Evolutionary conservation across 1,284 basidiomycete species (phyloP), one percentile per base, ranked within the genome.

Genomic region (Apiotrichum gamsii): DNA sequence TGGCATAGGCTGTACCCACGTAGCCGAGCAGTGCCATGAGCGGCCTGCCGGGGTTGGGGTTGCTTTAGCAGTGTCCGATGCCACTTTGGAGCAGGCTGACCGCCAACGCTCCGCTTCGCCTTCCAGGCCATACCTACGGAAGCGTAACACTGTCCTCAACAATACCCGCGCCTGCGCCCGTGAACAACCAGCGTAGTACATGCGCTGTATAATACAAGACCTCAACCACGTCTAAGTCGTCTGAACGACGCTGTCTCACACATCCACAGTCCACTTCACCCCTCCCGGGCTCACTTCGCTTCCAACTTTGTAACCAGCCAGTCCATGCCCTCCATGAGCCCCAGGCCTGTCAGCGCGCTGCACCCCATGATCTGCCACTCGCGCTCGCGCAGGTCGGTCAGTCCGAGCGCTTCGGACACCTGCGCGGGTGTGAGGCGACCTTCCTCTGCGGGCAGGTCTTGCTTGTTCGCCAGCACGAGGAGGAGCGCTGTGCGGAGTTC

Each of bases 301-400:
- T 44, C 44, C 20, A 72, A 44, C 50, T 72, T 72, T 18, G 56
- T 55, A 4, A 72, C 69, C 25, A 72, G 52, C 69, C 69, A 72
- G 56, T 72, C 69, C 68, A 72, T 69, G 29, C 69, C 69, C 47
- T 71, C 69, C 43, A 71, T 64, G 39, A 71, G 49, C 2, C 69
- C 69, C 16, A 50, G 28, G 8, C 69, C 69, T 0, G 74, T 76
- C 42, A 76, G 60, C 8, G 75, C 76, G 30, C 71, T 73, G 55
- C 75, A 76, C 13, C 74, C 75, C 61, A 76, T 73, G 47, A 77
- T 77, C 62, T 77, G 76, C 75, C 76, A 77, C 45, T 76, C 74
- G 30, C 72, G 57, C 42, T 76, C 73, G 42, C 72, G 62, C 39
- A 77, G 64, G 47, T 72, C 70, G 5, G 76, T 76, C 38, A 77